These are phyloP conservation scores for Calonectria pauciramosa DNA, from an alignment of 2,329 filamentous ascomycete genomes.

Conservation along the genomic window DNA sequence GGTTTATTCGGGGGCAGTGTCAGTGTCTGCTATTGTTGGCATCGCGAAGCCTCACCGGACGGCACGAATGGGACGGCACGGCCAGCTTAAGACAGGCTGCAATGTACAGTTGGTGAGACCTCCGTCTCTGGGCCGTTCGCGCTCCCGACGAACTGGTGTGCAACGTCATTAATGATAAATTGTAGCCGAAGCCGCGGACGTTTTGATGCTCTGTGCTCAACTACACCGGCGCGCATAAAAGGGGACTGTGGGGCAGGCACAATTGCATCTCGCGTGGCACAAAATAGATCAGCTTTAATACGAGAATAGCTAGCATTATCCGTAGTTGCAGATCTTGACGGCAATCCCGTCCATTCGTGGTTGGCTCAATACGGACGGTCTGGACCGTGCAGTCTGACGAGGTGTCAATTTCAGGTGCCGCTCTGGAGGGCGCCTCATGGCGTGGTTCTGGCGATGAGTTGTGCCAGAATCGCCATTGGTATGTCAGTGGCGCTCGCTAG, in stretches of 20 bases:
- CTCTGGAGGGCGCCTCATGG: conserved; percentile 11
- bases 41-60: background rate
- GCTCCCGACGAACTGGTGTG: background rate
- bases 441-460: background rate
- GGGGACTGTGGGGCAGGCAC: conserved; percentile 4
- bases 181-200: background rate
- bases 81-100: background rate
- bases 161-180: background rate
- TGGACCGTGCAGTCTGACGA: background rate
- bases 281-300: background rate
- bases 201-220: background rate
- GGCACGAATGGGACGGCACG: background rate
- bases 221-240: background rate
- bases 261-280: conserved; percentile 4
- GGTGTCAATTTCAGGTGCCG: conserved; percentile 11
- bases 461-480: background rate
- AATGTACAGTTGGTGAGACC: background rate
- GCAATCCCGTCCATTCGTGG: background rate
- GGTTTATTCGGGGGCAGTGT: background rate
- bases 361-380: background rate
- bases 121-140: background rate
- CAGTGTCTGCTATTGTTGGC: background rate
- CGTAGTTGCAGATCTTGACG: conserved; percentile 7
- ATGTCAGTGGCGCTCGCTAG: conserved; percentile 10
- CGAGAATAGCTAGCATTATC: background rate